Percentiles rank a stretch among this genome's conserved stretches.
Evolutionary conservation across 306 rosid species (phyloP).

Genomic region (Corylus americana): DNA sequence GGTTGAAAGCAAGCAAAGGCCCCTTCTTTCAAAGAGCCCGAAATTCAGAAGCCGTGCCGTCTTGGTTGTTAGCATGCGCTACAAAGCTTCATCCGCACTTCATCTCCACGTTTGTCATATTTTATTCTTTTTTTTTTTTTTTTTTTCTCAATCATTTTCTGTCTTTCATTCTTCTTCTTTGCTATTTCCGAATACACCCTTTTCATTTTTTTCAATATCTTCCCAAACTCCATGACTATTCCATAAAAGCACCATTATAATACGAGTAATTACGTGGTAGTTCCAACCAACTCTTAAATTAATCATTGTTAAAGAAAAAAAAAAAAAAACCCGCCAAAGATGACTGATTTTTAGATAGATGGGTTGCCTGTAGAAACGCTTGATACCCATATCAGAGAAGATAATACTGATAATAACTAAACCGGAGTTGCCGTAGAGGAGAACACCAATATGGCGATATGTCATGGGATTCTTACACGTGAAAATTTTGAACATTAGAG

Average conservation of each 20-base stretch:
- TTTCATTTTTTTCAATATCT: constrained; percentile 13
- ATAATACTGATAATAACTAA: too few relatives aligned
- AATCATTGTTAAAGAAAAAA: too few relatives aligned
- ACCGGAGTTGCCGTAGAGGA: too few relatives aligned
- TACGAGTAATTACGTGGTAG: too few relatives aligned
- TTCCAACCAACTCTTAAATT: too few relatives aligned
- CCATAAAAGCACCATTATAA: not conserved
- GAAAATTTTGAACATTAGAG: too few relatives aligned
- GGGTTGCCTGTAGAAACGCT: too few relatives aligned
- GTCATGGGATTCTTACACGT: too few relatives aligned
- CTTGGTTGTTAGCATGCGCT: constrained; percentile 52
- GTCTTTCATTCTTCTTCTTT: constrained; percentile 17
- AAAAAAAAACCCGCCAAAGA: too few relatives aligned
- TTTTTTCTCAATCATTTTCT: not conserved
- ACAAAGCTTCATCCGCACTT: constrained; percentile 57
- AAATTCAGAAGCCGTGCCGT: constrained; percentile 81
- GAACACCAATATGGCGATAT: too few relatives aligned
- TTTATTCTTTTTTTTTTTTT: constrained; percentile 17
- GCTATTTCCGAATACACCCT: constrained; percentile 38
- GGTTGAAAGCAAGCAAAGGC: constrained; percentile 43
- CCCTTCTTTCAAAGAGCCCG: constrained; percentile 48
- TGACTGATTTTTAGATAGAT: too few relatives aligned
- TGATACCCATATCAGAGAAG: too few relatives aligned
- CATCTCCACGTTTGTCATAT: constrained; percentile 33
- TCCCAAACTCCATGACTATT: constrained; percentile 11